Evolutionary conservation across 306 rosid species (phyloP), one percentile per base, ranked within the genome.

Genomic region (Arachis stenosperma): DNA sequence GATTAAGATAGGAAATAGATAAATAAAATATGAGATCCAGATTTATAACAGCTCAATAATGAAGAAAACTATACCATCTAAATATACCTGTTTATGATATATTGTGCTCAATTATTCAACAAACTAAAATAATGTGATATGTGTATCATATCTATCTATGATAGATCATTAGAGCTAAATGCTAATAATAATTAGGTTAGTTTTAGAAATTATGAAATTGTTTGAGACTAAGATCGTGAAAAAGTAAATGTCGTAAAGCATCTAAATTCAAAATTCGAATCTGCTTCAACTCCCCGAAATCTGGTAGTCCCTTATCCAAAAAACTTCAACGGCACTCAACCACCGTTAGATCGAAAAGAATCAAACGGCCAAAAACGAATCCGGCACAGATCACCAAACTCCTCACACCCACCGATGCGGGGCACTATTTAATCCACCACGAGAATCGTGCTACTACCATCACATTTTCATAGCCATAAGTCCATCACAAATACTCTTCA

Each of bases 221-320:
- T 33, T 33, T 33, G 4, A 33, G 37, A 4, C 37, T 33, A 22
- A 1, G 27, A 22, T 22, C 1, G 27, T 22, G 27, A 22, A 22
- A 22, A 17, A 17, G 0, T 2, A 1, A 69, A 44, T 47, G 15
- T 41, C 60, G 0, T 8, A 5, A 50, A 27, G 60, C 58, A 75
- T 76, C n/a, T 54, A 39, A 1, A 29, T 67, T 8, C 51, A 68
- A 85, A 73, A 82, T 85, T 76, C 83, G 83, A 77, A 85, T 85
- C 73, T 79, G 39, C 67, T 22, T 10, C 59, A 9, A 12, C 2
- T 22, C n/a, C 41, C 27, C 1, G 7, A 3, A 40, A 6, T 29
- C 50, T 41, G 40, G 43, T 42, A 50, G 41, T 59, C 43, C 57
- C 71, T 67, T 61, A 72, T 81, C 82, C 72, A 9, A 7, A 13